Evolutionary conservation across 2,329 filamentous ascomycete genomes (phyloP).

Genomic region (Furcasterigmium sp.): DNA sequence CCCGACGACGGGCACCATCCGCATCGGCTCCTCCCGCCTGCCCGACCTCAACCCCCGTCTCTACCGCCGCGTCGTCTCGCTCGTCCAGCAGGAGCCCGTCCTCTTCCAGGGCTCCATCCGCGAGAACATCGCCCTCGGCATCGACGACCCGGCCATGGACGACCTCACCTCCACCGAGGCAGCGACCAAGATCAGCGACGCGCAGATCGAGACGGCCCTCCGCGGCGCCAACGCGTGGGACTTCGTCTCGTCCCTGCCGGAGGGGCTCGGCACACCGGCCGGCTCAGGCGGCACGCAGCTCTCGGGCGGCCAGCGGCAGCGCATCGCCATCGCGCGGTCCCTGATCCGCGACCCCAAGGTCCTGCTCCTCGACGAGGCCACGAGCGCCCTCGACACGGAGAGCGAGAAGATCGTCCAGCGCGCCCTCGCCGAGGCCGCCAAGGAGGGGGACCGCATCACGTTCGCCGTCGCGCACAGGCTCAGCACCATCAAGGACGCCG

Average conservation of each 20-base stretch:
- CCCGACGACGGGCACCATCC: slow-evolving; percentile 37
- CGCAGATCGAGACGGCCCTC: slow-evolving; percentile 36
- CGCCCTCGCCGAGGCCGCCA: slow-evolving; percentile 41
- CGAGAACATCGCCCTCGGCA: slow-evolving; percentile 39
- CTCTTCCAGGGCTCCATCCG: slow-evolving; percentile 41
- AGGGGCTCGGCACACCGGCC: slow-evolving; percentile 56
- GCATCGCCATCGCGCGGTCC: slow-evolving; percentile 67
- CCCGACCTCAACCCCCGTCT: slow-evolving; percentile 37
- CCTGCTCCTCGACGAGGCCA: slow-evolving; percentile 70
- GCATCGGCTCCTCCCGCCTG: slow-evolving; percentile 37
- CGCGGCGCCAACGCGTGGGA: slow-evolving; percentile 42
- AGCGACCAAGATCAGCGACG: slow-evolving; percentile 19
- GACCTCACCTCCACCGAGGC: slow-evolving; percentile 10
- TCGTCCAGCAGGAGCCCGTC: slow-evolving; percentile 55
- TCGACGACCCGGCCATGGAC: slow-evolving; percentile 19
- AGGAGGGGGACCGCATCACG: slow-evolving; percentile 39
- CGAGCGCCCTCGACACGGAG: slow-evolving; percentile 57
- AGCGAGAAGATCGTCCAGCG: slow-evolving; percentile 61
- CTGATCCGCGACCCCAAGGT: slow-evolving; percentile 63
- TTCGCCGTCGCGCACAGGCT: slow-evolving; percentile 61
- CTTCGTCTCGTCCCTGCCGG: slow-evolving; percentile 30
- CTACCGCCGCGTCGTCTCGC: slow-evolving; percentile 45
- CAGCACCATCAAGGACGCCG: slow-evolving; percentile 51
- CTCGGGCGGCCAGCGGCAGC: slow-evolving; percentile 68
- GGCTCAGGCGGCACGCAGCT: slow-evolving; percentile 64